phyloP scores from a whole-genome alignment of 371 early-diverging fungal genomes.

The Apophysomyces sp. region DNA sequence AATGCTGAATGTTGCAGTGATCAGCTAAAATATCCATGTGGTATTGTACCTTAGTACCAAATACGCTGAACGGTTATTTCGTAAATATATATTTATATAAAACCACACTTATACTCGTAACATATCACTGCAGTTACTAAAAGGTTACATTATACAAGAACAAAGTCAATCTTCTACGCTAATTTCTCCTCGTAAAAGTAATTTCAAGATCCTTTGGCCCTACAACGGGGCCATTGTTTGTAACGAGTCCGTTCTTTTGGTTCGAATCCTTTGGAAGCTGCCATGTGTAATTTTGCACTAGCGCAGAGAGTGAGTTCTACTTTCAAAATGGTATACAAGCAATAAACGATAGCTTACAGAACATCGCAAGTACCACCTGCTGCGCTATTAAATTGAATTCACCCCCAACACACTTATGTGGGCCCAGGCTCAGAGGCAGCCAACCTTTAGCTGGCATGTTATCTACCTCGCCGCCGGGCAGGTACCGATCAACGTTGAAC shows the following conservation, averaged over 20 bases:
- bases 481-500: slow-evolving; percentile 19
- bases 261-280: slow-evolving; percentile 8
- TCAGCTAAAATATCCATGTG: too few species aligned
- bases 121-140: too few species aligned
- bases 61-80: too few species aligned
- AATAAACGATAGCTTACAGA: slow-evolving; percentile 24
- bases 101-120: too few species aligned
- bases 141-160: background rate
- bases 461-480: slow-evolving; percentile 16
- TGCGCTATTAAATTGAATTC: slow-evolving; percentile 49
- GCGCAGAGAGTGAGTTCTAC: background rate
- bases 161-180: background rate
- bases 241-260: slow-evolving; percentile 9
- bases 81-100: too few species aligned
- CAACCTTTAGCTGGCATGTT: background rate
- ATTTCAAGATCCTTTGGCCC: slow-evolving; percentile 1
- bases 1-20: too few species aligned
- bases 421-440: slow-evolving; percentile 12
- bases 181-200: slow-evolving; percentile 1
- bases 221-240: background rate
- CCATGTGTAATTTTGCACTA: slow-evolving; percentile 15
- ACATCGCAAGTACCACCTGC: slow-evolving; percentile 38
- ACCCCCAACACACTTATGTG: slow-evolving; percentile 48
- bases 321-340: background rate
- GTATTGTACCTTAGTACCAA: too few species aligned